Base-by-base conservation (phyloP, 1,284 basidiomycete species). In the Austropuccinia psidii region DNA sequence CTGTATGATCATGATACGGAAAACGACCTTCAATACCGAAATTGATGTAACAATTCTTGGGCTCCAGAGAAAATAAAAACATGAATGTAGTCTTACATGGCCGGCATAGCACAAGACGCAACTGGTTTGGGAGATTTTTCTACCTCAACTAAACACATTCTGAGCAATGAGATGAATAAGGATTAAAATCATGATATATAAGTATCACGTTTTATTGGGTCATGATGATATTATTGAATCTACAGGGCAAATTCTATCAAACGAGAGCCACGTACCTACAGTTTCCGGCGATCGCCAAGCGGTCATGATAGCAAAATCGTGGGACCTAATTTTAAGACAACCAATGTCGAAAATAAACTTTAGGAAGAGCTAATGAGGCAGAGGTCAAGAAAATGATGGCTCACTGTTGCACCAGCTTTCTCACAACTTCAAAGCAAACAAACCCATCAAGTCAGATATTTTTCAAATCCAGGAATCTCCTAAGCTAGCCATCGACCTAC, bases 81-180 rank as follows among this genome's bases (percentile, higher is more conserved):
- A 19, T 4, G 2, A 37, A 37, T n/a, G n/a, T n/a, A 8, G 9
- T 41, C 75, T 29, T 4, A 77, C 92, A 97, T 94, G 52, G 94
- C 95, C 58, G 95, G 96, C 90, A 96, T 94, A 13, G 95, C 95
- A 81, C 95, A 76, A 81, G 87, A 91, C 62, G 90, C 89, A 61
- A 94, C 87, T 35, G 93, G 93, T 84, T 96, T 96, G 70, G 93
- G 93, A 75, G 93, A 93, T 76, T 91, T 87, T 82, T 95, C 90
- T 74, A 96, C 93, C 82, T 98, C 95, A 70, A 98, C 95, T 55
- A 98, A 84, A 82, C 95, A 98, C 95, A 96, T 96, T 80, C 90
- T 86, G 77, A 49, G 47, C 52, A 52, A 9, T 43, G 19, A 11
- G 55, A 5, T 24, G 43, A 45, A 45, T 45, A 11, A 45, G 43